These are phyloP conservation scores for Gossypium bickii DNA, from an alignment of 345 rosid species.

Conservation along the genomic window DNA sequence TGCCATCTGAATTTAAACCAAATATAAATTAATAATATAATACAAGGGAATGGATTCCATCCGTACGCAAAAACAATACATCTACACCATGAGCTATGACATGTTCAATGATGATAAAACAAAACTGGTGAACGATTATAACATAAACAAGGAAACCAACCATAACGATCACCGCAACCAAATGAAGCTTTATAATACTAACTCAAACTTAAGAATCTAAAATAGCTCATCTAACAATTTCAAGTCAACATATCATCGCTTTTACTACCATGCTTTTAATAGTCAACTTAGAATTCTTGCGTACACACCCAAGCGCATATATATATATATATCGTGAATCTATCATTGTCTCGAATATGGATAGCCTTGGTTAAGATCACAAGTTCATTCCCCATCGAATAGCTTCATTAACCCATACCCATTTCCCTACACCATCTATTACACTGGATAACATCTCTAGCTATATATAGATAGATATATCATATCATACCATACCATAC, in stretches of 20 bases:
- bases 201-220: not conserved
- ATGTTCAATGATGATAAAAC: no score
- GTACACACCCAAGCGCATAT: no score
- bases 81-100: not conserved
- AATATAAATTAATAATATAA: not conserved
- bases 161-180: not conserved
- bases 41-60: not conserved
- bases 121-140: no score
- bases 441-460: no score
- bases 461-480: no score
- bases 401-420: not conserved
- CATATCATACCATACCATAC: no score
- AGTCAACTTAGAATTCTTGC: not conserved
- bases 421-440: not conserved
- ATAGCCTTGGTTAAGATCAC: no score
- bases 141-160: no score
- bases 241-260: not conserved
- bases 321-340: not conserved
- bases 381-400: not conserved
- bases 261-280: not conserved
- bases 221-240: not conserved
- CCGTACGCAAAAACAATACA: not conserved
- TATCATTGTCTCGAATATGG: not conserved
- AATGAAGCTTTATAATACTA: not conserved
- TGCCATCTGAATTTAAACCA: conserved; percentile 65